Evolutionary conservation across 1,284 basidiomycete genomes (phyloP).

Genomic region (Vanrija pseudolonga): DNA sequence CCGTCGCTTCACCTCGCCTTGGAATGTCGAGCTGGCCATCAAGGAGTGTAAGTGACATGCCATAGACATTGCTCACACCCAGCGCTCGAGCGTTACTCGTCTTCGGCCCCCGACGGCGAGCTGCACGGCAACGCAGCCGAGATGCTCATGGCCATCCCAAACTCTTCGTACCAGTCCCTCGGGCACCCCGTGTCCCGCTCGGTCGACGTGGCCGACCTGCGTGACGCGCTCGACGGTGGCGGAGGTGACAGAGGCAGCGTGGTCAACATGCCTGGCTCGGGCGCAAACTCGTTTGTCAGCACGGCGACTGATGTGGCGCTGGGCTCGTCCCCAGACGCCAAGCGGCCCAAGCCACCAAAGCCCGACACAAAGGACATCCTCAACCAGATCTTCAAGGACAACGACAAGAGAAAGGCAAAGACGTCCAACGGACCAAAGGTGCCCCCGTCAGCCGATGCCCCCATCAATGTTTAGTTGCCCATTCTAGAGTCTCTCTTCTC

Average conservation of each 20-base stretch:
- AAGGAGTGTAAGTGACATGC: slow-evolving; percentile 61
- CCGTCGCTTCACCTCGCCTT: slow-evolving; percentile 57
- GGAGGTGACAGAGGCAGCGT: neutral
- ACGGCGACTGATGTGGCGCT: neutral
- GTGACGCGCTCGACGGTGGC: slow-evolving; percentile 61
- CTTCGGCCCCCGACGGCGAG: neutral
- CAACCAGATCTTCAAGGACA: slow-evolving; percentile 49
- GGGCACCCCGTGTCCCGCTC: slow-evolving; percentile 63
- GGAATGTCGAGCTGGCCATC: slow-evolving; percentile 72
- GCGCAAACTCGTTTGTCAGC: too few species aligned
- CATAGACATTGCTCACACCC: neutral
- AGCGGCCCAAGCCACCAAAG: neutral
- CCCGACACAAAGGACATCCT: slow-evolving; percentile 38
- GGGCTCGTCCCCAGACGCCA: slow-evolving; percentile 1
- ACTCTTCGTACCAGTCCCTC: slow-evolving; percentile 74
- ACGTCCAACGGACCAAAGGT: neutral
- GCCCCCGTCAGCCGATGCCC: neutral
- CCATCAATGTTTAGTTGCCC: neutral
- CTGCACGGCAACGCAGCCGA: neutral
- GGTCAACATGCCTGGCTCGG: neutral
- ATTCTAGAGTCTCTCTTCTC: too few species aligned
- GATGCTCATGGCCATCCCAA: slow-evolving; percentile 76
- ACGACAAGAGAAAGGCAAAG: slow-evolving; percentile 16
- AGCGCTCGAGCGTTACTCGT: slow-evolving; percentile 9
- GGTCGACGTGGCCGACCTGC: slow-evolving; percentile 71